phyloP scores from a whole-genome alignment of 257 asterid genomes.

The Oldenlandia corymbosa region DNA sequence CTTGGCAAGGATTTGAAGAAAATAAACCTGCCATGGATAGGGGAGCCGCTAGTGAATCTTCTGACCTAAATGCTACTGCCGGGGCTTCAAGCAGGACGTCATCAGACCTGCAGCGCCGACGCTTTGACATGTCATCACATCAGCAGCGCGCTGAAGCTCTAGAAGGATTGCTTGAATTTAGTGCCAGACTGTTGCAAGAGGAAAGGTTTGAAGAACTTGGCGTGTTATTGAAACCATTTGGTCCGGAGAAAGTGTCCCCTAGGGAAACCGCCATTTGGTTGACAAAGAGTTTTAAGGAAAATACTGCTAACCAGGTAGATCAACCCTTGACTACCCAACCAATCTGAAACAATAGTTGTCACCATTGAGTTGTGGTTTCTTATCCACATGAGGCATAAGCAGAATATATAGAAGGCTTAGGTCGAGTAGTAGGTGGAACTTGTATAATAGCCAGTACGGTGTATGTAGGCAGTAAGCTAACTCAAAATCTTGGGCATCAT shows the following conservation, averaged over 20 bases:
- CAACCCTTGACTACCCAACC: conserved; percentile 11
- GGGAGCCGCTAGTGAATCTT: conserved; percentile 58
- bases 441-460: conserved; percentile 1
- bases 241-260: conserved; percentile 83
- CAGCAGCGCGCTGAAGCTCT: conserved; percentile 83
- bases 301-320: conserved; percentile 46
- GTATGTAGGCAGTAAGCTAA: conserved; percentile 5
- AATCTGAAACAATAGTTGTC: conserved; percentile 15
- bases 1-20: conserved; percentile 49
- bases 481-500: conserved; percentile 7
- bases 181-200: conserved; percentile 73
- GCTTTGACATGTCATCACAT: conserved; percentile 74
- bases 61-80: conserved; percentile 86
- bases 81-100: conserved; percentile 87
- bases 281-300: conserved; percentile 83
- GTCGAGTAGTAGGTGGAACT: conserved; percentile 2
- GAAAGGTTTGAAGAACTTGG: conserved; percentile 83
- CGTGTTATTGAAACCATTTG: conserved; percentile 74
- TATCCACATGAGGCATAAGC: no score
- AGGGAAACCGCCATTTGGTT: conserved; percentile 95
- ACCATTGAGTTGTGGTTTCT: neutral
- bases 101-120: conserved; percentile 59
- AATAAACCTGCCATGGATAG: conserved; percentile 27
- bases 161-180: conserved; percentile 87
- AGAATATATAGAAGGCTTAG: conserved; percentile 4